Evolutionary conservation across 2,329 filamentous ascomycete genomes (phyloP), one percentile per base, ranked within the genome.

Genomic region (Claviceps sp.): DNA sequence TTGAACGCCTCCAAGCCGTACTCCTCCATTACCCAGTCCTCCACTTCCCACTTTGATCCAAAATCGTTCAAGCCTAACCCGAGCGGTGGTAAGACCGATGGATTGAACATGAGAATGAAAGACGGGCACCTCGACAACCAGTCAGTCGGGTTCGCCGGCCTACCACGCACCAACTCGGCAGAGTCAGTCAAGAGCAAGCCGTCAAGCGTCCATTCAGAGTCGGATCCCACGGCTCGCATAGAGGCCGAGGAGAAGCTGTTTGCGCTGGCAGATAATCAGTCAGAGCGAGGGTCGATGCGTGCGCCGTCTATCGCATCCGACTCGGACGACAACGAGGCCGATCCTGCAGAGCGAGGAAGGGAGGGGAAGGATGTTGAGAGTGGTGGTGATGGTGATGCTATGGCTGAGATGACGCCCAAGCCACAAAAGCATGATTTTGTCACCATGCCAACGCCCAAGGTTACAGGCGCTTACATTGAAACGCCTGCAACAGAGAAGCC

Each of bases 181-280:
- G 75, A 77, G 47, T 76, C 75, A 43, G 58, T 65, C 48, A 69
- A 68, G 56, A 71, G 72, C 57, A 78, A 77, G 62, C 67, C 69
- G 52, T 70, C 69, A 39, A 77, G 73, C 60, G 63, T 70, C 59
- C 66, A 70, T 53, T 79, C 77, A 0, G 76, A 80, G 52, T 60
- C 65, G 14, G 78, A 81, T 55, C 77, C 78, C 4, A 75, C 71
- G 1, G 76, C 77, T 57, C 74, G 77, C 45, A 79, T 81, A 49
- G 72, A 77, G 57, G 73, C 69, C 10, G 78, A 81, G 62, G 72
- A 74, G 65, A 73, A 71, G 48, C 68, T 81, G 8, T 81, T 81
- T 61, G 78, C 75, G 14, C 74, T 72, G 0, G 58, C 64, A 16
- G 77, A 80, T 37, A 76, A 74, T 54, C 70, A 77, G 43, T 81